A percentile compares a stretch with the other conserved stretches of the same genome.
phyloP scores from a whole-genome alignment of 306 rosid species.

The Crataegus laevigata region DNA sequence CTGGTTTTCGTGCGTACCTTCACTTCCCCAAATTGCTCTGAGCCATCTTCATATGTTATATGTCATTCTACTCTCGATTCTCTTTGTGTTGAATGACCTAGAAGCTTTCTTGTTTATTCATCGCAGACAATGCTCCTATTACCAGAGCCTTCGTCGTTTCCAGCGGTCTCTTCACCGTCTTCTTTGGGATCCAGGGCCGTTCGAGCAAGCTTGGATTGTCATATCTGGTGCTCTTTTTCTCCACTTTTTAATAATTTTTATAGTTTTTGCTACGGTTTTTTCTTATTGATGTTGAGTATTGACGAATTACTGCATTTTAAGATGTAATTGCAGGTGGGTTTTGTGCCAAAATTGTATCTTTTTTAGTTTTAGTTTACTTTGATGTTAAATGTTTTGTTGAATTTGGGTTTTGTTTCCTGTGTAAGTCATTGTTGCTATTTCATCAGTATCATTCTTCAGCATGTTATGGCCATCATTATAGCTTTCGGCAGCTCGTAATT shows the following conservation, averaged over 20 bases:
- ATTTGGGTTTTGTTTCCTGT: background rate
- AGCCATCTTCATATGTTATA: background rate
- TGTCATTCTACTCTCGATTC: background rate
- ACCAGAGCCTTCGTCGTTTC: constrained; percentile 62
- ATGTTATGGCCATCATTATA: background rate
- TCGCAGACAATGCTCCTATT: constrained; percentile 92
- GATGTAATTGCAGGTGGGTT: constrained; percentile 11
- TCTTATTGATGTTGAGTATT: background rate
- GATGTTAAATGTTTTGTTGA: background rate
- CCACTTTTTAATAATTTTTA: background rate
- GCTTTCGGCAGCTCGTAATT: background rate
- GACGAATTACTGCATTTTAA: background rate
- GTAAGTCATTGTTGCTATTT: background rate
- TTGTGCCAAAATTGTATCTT: background rate
- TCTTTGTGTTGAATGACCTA: constrained; percentile 23
- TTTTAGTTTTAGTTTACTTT: background rate
- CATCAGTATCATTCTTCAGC: background rate
- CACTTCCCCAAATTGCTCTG: background rate
- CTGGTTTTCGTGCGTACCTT: constrained; percentile 80
- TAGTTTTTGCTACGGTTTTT: background rate
- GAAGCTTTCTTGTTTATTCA: constrained; percentile 23
- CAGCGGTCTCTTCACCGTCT: constrained; percentile 67
- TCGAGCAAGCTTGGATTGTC: constrained; percentile 67
- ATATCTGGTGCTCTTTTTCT: constrained; percentile 51
- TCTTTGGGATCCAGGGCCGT: constrained; percentile 94